Evolutionary conservation across 306 rosid species (phyloP).

Genomic region (Rosa persica): DNA sequence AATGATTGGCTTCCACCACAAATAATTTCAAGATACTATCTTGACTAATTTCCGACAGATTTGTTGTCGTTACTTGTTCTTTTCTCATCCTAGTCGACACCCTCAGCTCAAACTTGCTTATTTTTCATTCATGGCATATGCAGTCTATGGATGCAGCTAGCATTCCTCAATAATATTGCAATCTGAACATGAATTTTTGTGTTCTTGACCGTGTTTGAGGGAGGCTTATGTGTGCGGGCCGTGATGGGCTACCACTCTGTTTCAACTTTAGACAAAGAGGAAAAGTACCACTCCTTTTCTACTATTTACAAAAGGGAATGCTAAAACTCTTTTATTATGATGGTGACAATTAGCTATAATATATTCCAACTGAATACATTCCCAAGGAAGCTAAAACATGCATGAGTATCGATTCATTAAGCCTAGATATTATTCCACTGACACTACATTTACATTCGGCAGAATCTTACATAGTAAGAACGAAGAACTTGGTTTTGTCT

Average conservation of each 20-base stretch:
- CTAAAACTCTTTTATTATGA: neutral
- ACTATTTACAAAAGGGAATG: neutral
- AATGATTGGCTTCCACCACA: neutral
- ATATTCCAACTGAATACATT: neutral
- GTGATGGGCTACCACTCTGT: neutral
- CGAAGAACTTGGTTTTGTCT: neutral
- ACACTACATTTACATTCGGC: neutral
- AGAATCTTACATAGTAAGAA: neutral
- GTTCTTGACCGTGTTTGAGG: neutral
- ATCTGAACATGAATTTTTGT: neutral
- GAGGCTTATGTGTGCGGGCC: neutral
- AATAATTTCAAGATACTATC: slow-evolving; percentile 1
- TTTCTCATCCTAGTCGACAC: neutral
- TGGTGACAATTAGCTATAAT: neutral
- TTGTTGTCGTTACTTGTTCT: neutral
- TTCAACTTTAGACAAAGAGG: neutral
- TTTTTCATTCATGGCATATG: neutral
- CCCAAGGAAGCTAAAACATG: neutral
- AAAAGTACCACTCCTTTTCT: neutral
- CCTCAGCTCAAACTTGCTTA: neutral
- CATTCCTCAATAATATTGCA: neutral
- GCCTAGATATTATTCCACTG: neutral
- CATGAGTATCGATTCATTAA: neutral
- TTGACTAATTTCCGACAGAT: neutral
- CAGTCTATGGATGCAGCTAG: neutral